phyloP scores from a whole-genome alignment of 2,329 filamentous ascomycete species.

The Xylaria sp. region DNA sequence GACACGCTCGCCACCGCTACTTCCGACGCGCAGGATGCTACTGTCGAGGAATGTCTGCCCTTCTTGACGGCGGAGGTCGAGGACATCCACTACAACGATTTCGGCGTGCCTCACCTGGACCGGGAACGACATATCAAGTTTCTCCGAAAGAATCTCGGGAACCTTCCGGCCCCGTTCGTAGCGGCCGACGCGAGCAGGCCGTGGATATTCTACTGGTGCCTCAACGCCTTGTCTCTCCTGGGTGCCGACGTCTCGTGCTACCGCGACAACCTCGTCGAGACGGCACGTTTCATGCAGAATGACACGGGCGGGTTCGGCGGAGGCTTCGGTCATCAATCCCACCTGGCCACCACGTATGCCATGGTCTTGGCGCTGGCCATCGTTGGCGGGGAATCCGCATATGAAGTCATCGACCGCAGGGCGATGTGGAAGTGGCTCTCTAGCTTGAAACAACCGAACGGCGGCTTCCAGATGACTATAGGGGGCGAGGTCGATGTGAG shows the following conservation, averaged over 20 bases:
- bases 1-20: conserved; percentile 71
- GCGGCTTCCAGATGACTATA: conserved; percentile 85
- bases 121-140: conserved; percentile 65
- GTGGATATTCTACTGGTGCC: conserved; percentile 93
- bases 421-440: conserved; percentile 92
- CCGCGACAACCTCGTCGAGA: conserved; percentile 70
- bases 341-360: conserved; percentile 89
- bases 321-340: conserved; percentile 86
- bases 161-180: conserved; percentile 71
- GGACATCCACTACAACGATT: conserved; percentile 60
- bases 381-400: conserved; percentile 74
- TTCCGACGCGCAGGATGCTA: conserved; percentile 68
- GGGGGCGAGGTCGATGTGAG: conserved; percentile 92
- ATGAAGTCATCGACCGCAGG: conserved; percentile 76
- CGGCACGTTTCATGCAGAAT: conserved; percentile 82
- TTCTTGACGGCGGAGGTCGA: conserved; percentile 62
- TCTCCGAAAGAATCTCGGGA: conserved; percentile 59
- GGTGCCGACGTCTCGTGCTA: conserved; percentile 74
- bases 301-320: conserved; percentile 84
- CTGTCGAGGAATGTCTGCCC: conserved; percentile 68
- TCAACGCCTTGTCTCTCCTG: conserved; percentile 74
- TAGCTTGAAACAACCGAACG: conserved; percentile 80
- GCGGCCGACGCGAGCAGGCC: conserved; percentile 84
- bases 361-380: conserved; percentile 76
- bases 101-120: conserved; percentile 76